Conservation (phyloP, 768 basidiomycete genomes). For the Leccinum imitatum region DNA sequence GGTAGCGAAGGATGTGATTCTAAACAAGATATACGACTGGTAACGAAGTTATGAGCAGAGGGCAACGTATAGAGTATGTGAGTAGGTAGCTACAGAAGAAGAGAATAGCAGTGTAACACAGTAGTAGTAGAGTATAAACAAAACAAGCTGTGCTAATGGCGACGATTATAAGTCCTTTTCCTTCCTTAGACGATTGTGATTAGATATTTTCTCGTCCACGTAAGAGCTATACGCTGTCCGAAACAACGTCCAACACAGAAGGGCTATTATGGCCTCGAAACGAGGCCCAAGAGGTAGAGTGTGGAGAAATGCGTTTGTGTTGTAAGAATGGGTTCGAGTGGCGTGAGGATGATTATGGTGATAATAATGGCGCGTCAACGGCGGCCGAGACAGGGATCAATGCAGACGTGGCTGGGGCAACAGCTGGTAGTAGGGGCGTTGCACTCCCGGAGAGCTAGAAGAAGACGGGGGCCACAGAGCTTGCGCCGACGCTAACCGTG, state of each 20-base stretch:
- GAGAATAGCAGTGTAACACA: constrained; percentile 2
- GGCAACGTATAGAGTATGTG: constrained; percentile 5
- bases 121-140: constrained; percentile 3
- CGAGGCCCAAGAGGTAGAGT: constrained; percentile 4
- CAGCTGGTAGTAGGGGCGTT: neutral
- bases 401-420: neutral
- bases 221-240: constrained; percentile 5
- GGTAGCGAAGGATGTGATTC: neutral
- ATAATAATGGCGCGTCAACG: constrained; percentile 2
- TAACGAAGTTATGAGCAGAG: constrained; percentile 8
- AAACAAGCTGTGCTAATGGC: constrained; percentile 7
- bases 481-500: constrained; percentile 50
- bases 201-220: constrained; percentile 13
- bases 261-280: constrained; percentile 9
- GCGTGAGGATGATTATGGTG: constrained; percentile 2
- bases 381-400: neutral
- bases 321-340: neutral
- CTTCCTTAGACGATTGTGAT: constrained; percentile 20
- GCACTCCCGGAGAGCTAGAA: constrained; percentile 41
- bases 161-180: constrained; percentile 18
- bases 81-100: constrained; percentile 20
- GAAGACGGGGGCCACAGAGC: constrained; percentile 54
- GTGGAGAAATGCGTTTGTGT: constrained; percentile 1
- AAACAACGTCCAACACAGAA: constrained; percentile 1
- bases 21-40: neutral